Base-by-base conservation (phyloP, 2,329 filamentous ascomycete genomes). In the Furcasterigmium furcatum region DNA sequence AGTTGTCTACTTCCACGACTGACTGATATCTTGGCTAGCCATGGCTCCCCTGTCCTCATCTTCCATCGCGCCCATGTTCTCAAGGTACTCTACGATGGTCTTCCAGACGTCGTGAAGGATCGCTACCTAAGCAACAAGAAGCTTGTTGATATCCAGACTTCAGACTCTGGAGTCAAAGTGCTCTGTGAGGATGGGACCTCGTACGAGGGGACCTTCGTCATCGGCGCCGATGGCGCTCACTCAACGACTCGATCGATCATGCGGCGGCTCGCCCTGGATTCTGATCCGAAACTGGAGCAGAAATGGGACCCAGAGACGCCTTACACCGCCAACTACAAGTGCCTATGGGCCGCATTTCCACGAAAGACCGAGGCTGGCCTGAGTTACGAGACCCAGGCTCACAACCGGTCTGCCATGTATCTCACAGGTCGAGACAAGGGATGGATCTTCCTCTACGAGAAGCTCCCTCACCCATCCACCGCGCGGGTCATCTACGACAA, bases 391-490 rank as follows among this genome's bases (percentile, higher is more conserved):
- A 64, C 63, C 10, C 64, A 66, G 21, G 51, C 53, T 22, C 49
- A 53, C 4, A 48, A 52, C 9, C 41, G 38, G 3, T 58, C 65
- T 0, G 45, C 56, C 29, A 61, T 64, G 58, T 55, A 58, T 30
- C 46, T 68, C 7, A 55, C 53, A 5, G 60, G 61, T 7, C 46
- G 47, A 6, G 56, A 64, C 0, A 51, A 56, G 4, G 53, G 52
- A 1, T 65, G 62, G 58, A 51, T 67, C 6, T 62, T 65, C 20
- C 41, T 65, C 1, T 68, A 64, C 39, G 57, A 68, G 44, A 59
- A 55, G 41, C 50, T 67, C 1, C 36, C 53, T 0, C 12, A 50
- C 19, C 54, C 58, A n/a, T 62, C 61, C 1, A 52, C 21, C 3
- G 56, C 59, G 14, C 55, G 55, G 0, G 41, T 49, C 12, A 21